Conservation (phyloP, 1,139 yeast species). For the Candida labiduridarum region DNA sequence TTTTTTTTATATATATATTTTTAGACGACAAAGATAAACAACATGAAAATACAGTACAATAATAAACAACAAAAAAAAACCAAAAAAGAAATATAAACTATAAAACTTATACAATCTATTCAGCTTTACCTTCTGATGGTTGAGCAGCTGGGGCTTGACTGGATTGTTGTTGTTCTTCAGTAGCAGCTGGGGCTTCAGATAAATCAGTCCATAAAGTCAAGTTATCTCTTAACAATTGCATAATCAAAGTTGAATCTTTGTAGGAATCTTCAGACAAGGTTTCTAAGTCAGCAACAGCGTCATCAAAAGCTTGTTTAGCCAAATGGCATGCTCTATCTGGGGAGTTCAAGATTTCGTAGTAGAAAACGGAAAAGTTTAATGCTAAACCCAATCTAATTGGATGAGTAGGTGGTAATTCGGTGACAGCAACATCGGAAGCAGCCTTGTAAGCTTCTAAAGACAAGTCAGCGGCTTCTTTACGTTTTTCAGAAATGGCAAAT, state of each 20-base stretch:
- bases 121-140: constrained; percentile 38
- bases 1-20: not conserved
- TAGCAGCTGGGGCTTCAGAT: constrained; percentile 80
- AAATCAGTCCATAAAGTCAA: constrained; percentile 98
- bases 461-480: constrained; percentile 89
- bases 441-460: constrained; percentile 94
- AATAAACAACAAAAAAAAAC: constrained; percentile 13
- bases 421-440: constrained; percentile 95
- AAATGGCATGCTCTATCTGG: constrained; percentile 98
- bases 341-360: constrained; percentile 95
- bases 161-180: constrained; percentile 44
- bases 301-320: constrained; percentile 98
- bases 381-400: constrained; percentile 98
- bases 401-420: constrained; percentile 97
- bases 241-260: constrained; percentile 96
- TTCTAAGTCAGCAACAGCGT: constrained; percentile 98
- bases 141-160: constrained; percentile 17
- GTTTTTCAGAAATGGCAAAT: constrained; percentile 87
- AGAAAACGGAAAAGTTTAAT: constrained; percentile 95
- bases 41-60: constrained; percentile 6
- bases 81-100: constrained; percentile 18
- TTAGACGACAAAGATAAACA: constrained; percentile 3
- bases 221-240: constrained; percentile 98
- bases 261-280: constrained; percentile 96
- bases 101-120: constrained; percentile 24